Base-by-base conservation (phyloP, 805 yeast genomes). In the Kregervanrija fluxuum region DNA sequence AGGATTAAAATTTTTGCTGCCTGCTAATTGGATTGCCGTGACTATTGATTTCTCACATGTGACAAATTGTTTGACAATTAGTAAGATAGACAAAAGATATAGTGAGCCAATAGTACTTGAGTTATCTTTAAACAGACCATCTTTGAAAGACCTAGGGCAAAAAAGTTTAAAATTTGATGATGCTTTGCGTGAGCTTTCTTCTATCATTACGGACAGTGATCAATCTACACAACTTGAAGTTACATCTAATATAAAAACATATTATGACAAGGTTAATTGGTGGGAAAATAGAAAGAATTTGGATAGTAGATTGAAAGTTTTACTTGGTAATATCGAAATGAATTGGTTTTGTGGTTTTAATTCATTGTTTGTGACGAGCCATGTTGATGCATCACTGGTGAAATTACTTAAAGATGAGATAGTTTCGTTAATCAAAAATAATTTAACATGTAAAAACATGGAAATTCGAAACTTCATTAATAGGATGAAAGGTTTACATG, bases 331-430 rank as follows among this genome's bases (percentile, higher is more conserved):
- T 31, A 72, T 86, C 8, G 91, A 87, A 44, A 59, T 60, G 16
- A 65, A 67, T 44, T 86, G 96, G 90, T 65, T 91, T 33, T 88
- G 91, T 11, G 95, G 91, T 0, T 85, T 88, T 51, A 65, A 65
- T 42, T 81, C 89, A 0, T 56, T 87, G 2, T 82, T 90, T 56
- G 64, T 68, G 35, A 64, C 66, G 1, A 49, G 49, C 8, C 52
- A 53, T 2, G 50, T 65, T 1, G 60, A 67, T 12, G 44, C 50
- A 9, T 54, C 49, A 0, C 52, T 52, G 8, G 51, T 69, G 11
- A 45, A 44, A 3, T 43, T 48, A 9, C 75, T 80, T 49, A 68
- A 64, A 41, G 36, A 41, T 1, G 58, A 61, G 5, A 63, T 79
- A 40, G 56, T 66, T 33, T 56, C 51, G 2, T 63, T 77, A 10